Evolutionary conservation across 2,329 filamentous ascomycete genomes (phyloP).

Genomic region (Xylariaceae sp.): DNA sequence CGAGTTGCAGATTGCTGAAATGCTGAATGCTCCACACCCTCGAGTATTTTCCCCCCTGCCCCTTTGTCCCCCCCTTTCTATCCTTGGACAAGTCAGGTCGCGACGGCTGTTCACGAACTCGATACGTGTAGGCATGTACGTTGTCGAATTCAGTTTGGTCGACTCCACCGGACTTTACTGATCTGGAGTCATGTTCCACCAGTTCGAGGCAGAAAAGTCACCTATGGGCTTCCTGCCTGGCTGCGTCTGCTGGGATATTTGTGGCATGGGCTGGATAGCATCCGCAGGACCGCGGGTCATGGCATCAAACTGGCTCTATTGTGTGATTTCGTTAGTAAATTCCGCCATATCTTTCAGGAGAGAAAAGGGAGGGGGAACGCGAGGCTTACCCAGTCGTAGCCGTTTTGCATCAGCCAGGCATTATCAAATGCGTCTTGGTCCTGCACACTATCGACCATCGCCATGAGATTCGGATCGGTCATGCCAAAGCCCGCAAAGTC

Average conservation of each 20-base stretch:
- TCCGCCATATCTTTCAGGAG: background rate
- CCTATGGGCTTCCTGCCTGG: slow-evolving; percentile 24
- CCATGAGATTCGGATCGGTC: slow-evolving; percentile 10
- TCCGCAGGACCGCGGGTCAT: slow-evolving; percentile 28
- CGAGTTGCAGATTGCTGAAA: background rate
- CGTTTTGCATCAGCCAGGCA: slow-evolving; percentile 30
- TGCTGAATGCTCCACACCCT: slow-evolving; percentile 15
- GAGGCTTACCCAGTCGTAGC: slow-evolving; percentile 35
- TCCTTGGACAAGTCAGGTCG: slow-evolving; percentile 19
- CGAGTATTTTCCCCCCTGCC: slow-evolving; percentile 7
- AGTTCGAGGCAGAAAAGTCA: slow-evolving; percentile 22
- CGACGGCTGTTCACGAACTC: slow-evolving; percentile 4
- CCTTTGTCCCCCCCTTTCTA: slow-evolving; percentile 20
- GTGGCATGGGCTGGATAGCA: slow-evolving; percentile 18
- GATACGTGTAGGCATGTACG: slow-evolving; percentile 15
- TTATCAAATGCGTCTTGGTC: slow-evolving; percentile 16
- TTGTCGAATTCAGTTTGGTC: slow-evolving; percentile 22
- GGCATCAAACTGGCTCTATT: slow-evolving; percentile 33
- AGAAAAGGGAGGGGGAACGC: background rate
- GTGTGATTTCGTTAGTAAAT: slow-evolving; percentile 13
- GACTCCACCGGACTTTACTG: slow-evolving; percentile 9
- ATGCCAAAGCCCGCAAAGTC: slow-evolving; percentile 22
- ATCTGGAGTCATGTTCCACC: slow-evolving; percentile 26
- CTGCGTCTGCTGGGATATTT: slow-evolving; percentile 28
- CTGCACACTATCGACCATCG: slow-evolving; percentile 8